phyloP scores from a whole-genome alignment of 2,329 filamentous ascomycete genomes.

The Phaeomoniella chlamydospora region DNA sequence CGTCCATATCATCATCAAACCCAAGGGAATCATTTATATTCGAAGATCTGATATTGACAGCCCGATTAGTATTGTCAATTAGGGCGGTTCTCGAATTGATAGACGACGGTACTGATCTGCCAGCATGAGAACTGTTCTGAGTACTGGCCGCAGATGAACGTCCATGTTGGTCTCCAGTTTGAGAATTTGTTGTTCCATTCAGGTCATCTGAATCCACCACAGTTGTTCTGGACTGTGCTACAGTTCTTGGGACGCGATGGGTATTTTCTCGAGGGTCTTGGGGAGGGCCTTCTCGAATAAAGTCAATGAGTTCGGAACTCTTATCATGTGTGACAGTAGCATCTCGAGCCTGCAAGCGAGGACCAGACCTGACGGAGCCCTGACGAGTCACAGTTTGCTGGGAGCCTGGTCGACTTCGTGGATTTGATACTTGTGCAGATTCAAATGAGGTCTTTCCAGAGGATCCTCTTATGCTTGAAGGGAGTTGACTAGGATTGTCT shows the following conservation, averaged over 20 bases:
- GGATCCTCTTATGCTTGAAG: constrained; percentile 10
- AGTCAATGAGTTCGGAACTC: constrained; percentile 84
- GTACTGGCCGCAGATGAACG: constrained; percentile 24
- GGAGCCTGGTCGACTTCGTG: neutral
- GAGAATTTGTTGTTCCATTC: constrained; percentile 16
- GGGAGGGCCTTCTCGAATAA: constrained; percentile 77
- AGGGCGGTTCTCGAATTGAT: constrained; percentile 65
- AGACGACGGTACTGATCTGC: constrained; percentile 43
- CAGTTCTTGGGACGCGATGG: constrained; percentile 64
- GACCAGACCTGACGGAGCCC: constrained; percentile 1
- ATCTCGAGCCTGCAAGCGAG: constrained; percentile 56
- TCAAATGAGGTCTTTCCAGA: constrained; percentile 8
- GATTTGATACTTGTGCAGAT: constrained; percentile 7
- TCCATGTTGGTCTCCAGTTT: constrained; percentile 5
- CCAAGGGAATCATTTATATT: constrained; percentile 12
- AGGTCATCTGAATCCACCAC: constrained; percentile 78
- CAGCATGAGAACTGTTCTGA: constrained; percentile 36
- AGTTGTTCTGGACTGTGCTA: constrained; percentile 71
- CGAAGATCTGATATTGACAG: constrained; percentile 2
- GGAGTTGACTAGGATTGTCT: constrained; percentile 21
- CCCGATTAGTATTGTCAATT: constrained; percentile 25
- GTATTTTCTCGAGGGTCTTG: constrained; percentile 35
- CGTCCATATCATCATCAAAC: constrained; percentile 21
- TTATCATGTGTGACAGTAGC: constrained; percentile 48
- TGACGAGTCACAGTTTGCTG: neutral